A percentile compares a stretch with the other conserved stretches of the same genome.
phyloP scores from a whole-genome alignment of 1,284 basidiomycete species.

The Cerioporus squamosus region DNA sequence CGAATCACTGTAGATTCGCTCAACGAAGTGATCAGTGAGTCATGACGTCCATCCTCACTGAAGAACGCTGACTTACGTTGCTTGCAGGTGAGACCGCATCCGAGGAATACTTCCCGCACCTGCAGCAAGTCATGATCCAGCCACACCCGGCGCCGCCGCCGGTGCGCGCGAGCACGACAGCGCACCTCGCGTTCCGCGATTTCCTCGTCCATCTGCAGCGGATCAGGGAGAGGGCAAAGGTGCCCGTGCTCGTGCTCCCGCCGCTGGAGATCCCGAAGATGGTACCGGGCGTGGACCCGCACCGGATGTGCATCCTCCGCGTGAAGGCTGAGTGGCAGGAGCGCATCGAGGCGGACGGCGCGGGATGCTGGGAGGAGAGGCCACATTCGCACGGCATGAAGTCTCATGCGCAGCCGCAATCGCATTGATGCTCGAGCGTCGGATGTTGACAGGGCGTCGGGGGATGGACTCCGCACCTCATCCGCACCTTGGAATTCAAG shows the following conservation, averaged over 20 bases:
- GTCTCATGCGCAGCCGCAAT: neutral
- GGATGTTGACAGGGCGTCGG: too few relatives aligned
- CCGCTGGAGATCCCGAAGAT: slow-evolving; percentile 4
- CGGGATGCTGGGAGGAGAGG: slow-evolving; percentile 14
- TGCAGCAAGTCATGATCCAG: slow-evolving; percentile 12
- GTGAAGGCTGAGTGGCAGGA: slow-evolving; percentile 16
- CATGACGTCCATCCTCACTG: neutral
- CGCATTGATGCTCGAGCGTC: neutral
- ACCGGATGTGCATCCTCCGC: slow-evolving; percentile 8
- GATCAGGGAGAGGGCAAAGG: slow-evolving; percentile 5
- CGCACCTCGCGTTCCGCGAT: slow-evolving; percentile 1
- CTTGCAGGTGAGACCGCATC: slow-evolving; percentile 3
- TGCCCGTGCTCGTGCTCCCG: slow-evolving; percentile 8
- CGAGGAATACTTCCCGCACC: slow-evolving; percentile 12
- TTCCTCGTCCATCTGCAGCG: slow-evolving; percentile 9
- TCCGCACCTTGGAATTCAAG: too few relatives aligned
- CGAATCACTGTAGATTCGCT: slow-evolving; percentile 12
- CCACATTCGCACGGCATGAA: neutral
- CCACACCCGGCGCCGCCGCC: slow-evolving; percentile 16
- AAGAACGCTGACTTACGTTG: neutral
- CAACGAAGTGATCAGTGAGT: slow-evolving; percentile 15
- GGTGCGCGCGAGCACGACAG: neutral
- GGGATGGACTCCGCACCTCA: too few relatives aligned
- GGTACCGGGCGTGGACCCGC: slow-evolving; percentile 9
- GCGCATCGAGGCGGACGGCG: slow-evolving; percentile 10